A percentile compares a stretch with the other conserved stretches of the same genome.
Conservation (phyloP, 2,329 filamentous ascomycete genomes). For the Immersiporthe knoxdaviesiana region DNA sequence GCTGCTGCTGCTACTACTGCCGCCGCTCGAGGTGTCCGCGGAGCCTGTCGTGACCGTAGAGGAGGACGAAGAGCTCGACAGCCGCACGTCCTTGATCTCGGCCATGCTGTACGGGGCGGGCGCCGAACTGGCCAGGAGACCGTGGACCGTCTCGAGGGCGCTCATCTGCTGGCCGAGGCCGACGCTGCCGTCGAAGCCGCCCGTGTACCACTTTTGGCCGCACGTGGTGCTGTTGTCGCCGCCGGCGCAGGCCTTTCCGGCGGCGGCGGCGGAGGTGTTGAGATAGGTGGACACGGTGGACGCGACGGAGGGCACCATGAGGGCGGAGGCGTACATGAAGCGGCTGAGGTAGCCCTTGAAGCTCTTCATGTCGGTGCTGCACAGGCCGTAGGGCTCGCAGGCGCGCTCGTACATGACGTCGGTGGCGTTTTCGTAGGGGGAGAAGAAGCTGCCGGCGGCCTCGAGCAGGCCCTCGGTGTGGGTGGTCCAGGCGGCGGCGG, state of each 20-base stretch:
- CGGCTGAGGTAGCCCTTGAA: slow-evolving; percentile 71
- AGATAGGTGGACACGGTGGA: slow-evolving; percentile 53
- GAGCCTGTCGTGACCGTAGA: slow-evolving; percentile 2
- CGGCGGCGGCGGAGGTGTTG: slow-evolving; percentile 56
- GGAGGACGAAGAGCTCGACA: slow-evolving; percentile 23
- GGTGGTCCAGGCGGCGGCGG: slow-evolving; percentile 56
- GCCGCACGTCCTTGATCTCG: slow-evolving; percentile 51
- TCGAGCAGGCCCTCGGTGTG: slow-evolving; percentile 57
- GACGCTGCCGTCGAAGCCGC: slow-evolving; percentile 56
- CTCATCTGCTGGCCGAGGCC: slow-evolving; percentile 68
- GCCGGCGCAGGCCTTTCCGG: slow-evolving; percentile 60
- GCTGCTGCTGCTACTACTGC: too few species aligned
- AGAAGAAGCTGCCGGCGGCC: slow-evolving; percentile 58
- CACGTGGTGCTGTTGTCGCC: slow-evolving; percentile 56
- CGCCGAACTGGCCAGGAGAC: slow-evolving; percentile 52
- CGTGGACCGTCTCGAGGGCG: slow-evolving; percentile 66
- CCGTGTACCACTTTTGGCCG: slow-evolving; percentile 65
- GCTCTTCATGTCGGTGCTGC: slow-evolving; percentile 66
- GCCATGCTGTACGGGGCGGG: slow-evolving; percentile 50
- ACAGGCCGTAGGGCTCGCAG: slow-evolving; percentile 62
- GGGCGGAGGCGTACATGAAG: slow-evolving; percentile 63
- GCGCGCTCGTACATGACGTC: slow-evolving; percentile 67
- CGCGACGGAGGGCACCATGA: slow-evolving; percentile 59
- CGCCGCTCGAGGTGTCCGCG: neutral
- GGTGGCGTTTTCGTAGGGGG: slow-evolving; percentile 53